Percentiles rank a stretch among this genome's conserved stretches.
phyloP scores from a whole-genome alignment of 257 asterid species.

The Jacaranda copaia region DNA sequence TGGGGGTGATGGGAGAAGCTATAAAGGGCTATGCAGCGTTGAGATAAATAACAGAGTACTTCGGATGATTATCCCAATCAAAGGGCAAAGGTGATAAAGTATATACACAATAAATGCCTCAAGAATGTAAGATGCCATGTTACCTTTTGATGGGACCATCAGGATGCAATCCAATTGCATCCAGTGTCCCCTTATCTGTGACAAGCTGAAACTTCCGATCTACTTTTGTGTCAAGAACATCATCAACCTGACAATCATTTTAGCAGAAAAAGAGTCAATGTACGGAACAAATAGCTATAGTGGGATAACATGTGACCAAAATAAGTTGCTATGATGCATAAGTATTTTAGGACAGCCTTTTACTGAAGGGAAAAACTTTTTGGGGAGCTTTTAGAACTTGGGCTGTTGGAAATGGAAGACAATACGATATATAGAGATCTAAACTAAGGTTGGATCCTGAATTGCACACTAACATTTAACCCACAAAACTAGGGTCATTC shows the following conservation, averaged over 20 bases:
- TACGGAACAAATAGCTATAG: conserved; percentile 3
- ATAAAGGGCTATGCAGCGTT: background rate
- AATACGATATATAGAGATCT: background rate
- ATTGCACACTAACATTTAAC: background rate
- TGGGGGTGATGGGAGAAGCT: background rate
- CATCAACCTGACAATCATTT: conserved; percentile 77
- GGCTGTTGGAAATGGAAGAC: background rate
- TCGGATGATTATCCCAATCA: background rate
- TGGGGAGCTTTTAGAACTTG: background rate
- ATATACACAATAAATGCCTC: conserved; percentile 9
- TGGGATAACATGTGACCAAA: conserved; percentile 13
- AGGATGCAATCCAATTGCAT: conserved; percentile 98
- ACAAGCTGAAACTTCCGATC: conserved; percentile 86
- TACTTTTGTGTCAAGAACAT: conserved; percentile 87
- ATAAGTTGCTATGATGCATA: background rate
- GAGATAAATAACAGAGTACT: background rate
- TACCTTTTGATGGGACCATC: conserved; percentile 95
- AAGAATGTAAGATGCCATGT: conserved; percentile 10
- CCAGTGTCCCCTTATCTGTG: conserved; percentile 93
- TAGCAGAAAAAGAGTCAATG: conserved; percentile 30
- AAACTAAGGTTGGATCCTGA: conserved; percentile 5
- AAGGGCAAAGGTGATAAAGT: conserved; percentile 5
- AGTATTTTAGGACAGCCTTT: background rate
- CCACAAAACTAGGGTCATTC: conserved; percentile 4
- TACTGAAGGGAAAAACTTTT: conserved; percentile 2